phyloP scores from a whole-genome alignment of 2,329 filamentous ascomycete species.

The Alternaria solani region DNA sequence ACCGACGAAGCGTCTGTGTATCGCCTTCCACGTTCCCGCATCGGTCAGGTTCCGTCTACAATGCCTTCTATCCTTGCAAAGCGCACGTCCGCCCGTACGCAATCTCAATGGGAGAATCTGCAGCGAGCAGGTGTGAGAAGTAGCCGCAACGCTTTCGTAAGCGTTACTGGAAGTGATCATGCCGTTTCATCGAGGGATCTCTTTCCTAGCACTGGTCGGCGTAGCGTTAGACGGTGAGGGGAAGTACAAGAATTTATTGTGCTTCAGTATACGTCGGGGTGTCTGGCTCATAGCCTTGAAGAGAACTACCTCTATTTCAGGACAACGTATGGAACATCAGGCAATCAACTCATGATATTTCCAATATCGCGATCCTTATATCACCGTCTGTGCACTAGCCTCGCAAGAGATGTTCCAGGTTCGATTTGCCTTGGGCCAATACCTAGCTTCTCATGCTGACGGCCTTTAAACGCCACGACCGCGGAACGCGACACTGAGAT shows the following conservation, averaged over 20 bases:
- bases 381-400: neutral
- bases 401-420: neutral
- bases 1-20: slow-evolving; percentile 14
- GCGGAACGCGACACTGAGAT: neutral
- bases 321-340: neutral
- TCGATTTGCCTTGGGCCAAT: neutral
- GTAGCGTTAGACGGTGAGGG: slow-evolving; percentile 31
- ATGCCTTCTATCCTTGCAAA: slow-evolving; percentile 27
- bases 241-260: neutral
- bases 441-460: neutral
- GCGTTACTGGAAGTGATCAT: slow-evolving; percentile 1
- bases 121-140: slow-evolving; percentile 36
- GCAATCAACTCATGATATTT: neutral
- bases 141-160: slow-evolving; percentile 23
- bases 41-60: slow-evolving; percentile 22
- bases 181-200: slow-evolving; percentile 11
- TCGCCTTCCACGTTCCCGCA: slow-evolving; percentile 15
- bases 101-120: slow-evolving; percentile 26
- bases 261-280: neutral
- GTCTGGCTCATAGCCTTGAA: neutral
- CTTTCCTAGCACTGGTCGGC: slow-evolving; percentile 23
- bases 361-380: neutral
- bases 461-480: neutral
- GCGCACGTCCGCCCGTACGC: slow-evolving; percentile 20
- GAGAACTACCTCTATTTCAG: neutral